Conservation (phyloP, 148 eudicot genomes). For the Chenopodium suecicum region DNA sequence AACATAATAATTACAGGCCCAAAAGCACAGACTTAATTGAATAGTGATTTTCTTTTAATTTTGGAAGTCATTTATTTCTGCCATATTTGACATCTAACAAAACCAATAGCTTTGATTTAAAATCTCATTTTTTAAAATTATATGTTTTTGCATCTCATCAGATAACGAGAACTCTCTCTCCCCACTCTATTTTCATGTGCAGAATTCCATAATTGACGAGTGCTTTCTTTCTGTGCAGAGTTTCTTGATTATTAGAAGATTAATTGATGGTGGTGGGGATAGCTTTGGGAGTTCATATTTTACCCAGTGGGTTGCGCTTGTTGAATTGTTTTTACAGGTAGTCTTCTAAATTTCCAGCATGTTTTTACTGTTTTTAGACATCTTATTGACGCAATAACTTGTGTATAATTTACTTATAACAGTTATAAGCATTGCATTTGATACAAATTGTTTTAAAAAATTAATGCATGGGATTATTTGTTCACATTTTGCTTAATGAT, state of each 20-base stretch:
- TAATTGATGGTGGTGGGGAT: constrained; percentile 57
- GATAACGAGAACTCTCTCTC: neutral
- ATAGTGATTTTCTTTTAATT: neutral
- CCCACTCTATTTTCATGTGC: neutral
- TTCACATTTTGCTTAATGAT: too few species aligned
- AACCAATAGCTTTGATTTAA: neutral
- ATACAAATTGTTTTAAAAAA: neutral
- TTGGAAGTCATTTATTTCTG: neutral
- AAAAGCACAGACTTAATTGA: neutral
- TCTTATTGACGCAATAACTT: neutral
- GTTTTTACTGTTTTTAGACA: neutral
- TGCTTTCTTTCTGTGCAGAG: constrained; percentile 49
- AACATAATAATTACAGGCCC: neutral
- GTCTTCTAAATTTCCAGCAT: constrained; percentile 13
- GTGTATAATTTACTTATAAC: neutral
- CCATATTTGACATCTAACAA: too few species aligned
- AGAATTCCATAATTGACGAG: constrained; percentile 1
- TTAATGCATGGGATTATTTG: too few species aligned
- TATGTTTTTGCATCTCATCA: neutral
- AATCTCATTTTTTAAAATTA: neutral
- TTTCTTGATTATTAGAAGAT: constrained; percentile 54
- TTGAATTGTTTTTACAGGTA: constrained; percentile 79
- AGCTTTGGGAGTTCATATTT: constrained; percentile 60
- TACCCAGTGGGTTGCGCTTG: constrained; percentile 73
- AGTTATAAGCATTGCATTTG: neutral